These are phyloP conservation scores for Fusarium austroafricanum DNA, from an alignment of 2,329 filamentous ascomycete species.

Conservation along the genomic window DNA sequence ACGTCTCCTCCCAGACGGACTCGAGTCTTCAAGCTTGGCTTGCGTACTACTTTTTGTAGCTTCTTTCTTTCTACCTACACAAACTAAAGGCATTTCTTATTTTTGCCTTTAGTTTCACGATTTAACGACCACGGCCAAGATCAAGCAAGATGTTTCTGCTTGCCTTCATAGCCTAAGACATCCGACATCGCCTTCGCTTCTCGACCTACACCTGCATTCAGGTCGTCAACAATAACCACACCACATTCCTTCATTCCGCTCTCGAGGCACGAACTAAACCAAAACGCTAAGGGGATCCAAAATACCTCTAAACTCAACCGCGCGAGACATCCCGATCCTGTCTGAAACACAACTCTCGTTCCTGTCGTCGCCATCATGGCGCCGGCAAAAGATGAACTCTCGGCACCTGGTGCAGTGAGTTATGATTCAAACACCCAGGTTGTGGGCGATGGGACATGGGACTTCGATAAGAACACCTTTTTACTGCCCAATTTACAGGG, in stretches of 20 bases:
- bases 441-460: conserved; percentile 88
- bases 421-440: conserved; percentile 80
- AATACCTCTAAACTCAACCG: background rate
- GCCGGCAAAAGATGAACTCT: conserved; percentile 69
- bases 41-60: conserved; percentile 15
- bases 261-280: conserved; percentile 15
- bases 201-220: conserved; percentile 4
- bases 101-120: background rate
- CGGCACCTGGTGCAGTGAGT: conserved; percentile 76
- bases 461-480: conserved; percentile 80
- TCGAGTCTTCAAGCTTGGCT: conserved; percentile 22
- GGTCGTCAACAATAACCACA: conserved; percentile 7
- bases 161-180: conserved; percentile 34
- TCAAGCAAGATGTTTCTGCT: conserved; percentile 21
- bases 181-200: conserved; percentile 21
- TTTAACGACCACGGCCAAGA: conserved; percentile 2
- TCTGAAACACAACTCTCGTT: conserved; percentile 41
- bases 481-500: conserved; percentile 81
- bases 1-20: conserved; percentile 7
- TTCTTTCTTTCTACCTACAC: conserved; percentile 25
- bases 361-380: conserved; percentile 66
- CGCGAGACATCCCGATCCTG: conserved; percentile 26
- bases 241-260: conserved; percentile 31
- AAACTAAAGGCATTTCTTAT: conserved; percentile 1
- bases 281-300: background rate